A percentile compares a stretch with the other conserved stretches of the same genome.
phyloP scores from a whole-genome alignment of 495 filamentous ascomycete genomes.

The Tuber calosporum region DNA sequence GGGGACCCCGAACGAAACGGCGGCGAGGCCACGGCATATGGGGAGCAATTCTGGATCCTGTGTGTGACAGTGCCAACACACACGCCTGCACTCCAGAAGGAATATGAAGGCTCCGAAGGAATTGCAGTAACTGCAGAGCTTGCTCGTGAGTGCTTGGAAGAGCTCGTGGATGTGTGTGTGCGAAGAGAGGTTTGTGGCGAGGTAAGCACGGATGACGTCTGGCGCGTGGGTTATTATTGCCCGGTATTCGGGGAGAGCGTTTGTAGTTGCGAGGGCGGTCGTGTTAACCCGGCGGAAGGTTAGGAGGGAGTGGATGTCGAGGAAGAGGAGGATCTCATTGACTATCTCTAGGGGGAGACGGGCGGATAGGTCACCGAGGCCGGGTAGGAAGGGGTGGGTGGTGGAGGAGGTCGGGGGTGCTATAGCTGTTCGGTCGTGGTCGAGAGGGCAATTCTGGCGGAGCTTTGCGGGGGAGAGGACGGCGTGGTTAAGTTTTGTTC shows the following conservation, averaged over 20 bases:
- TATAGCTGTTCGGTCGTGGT: constrained; percentile 16
- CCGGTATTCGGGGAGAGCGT: constrained; percentile 23
- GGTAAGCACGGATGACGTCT: constrained; percentile 22
- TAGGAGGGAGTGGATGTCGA: constrained; percentile 20
- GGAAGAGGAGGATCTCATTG: constrained; percentile 25
- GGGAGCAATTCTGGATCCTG: constrained; percentile 32
- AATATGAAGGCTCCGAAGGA: constrained; percentile 29
- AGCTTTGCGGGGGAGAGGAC: constrained; percentile 21
- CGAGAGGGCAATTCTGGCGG: constrained; percentile 13
- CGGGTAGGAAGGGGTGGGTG: neutral
- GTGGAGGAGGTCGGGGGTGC: constrained; percentile 15
- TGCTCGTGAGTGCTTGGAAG: constrained; percentile 15
- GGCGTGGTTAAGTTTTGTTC: constrained; percentile 17
- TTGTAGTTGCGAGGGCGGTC: constrained; percentile 16
- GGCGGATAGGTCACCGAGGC: constrained; percentile 21
- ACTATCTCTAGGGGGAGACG: constrained; percentile 28
- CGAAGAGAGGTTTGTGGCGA: constrained; percentile 21
- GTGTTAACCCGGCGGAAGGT: constrained; percentile 15
- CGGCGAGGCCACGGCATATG: constrained; percentile 15
- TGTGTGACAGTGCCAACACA: constrained; percentile 32
- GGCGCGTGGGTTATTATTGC: constrained; percentile 21
- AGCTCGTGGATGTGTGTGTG: constrained; percentile 19
- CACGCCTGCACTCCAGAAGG: constrained; percentile 26
- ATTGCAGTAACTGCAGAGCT: constrained; percentile 20
- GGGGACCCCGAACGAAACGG: constrained; percentile 18